These are phyloP conservation scores for Solanum hybrid DNA, from an alignment of 305 asterid species.

Conservation along the genomic window DNA sequence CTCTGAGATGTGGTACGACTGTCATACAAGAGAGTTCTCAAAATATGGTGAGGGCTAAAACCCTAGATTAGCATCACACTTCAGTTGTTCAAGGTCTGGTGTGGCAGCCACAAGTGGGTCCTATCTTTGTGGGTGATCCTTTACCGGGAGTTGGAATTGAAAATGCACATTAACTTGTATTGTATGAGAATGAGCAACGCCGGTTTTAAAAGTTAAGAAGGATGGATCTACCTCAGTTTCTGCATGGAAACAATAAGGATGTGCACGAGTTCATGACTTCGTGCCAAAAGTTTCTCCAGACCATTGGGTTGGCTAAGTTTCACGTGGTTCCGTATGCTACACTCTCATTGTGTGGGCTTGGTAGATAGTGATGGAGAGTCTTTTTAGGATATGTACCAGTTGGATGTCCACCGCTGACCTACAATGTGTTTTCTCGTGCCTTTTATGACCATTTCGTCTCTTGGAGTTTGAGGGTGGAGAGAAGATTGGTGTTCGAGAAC, in stretches of 20 bases:
- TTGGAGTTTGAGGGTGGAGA: neutral
- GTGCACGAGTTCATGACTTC: neutral
- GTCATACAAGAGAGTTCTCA: neutral
- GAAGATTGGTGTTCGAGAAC: neutral
- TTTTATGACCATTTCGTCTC: neutral
- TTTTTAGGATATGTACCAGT: neutral
- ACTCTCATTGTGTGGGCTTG: neutral
- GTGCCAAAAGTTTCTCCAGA: neutral
- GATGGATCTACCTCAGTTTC: neutral
- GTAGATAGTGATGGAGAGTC: neutral
- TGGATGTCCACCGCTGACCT: neutral
- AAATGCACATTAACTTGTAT: neutral
- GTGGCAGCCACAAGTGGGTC: neutral
- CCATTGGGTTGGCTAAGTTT: neutral
- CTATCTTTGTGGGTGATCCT: neutral
- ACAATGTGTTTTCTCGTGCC: neutral
- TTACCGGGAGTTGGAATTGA: neutral
- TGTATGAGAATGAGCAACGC: neutral
- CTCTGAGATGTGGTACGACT: neutral
- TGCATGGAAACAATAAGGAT: neutral
- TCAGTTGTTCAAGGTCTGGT: neutral
- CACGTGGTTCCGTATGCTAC: neutral
- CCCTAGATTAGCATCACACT: neutral
- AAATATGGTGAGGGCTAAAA: neutral
- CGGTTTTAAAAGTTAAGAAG: neutral